Conservation (phyloP, 2,329 filamentous ascomycete genomes). For the Hirsutella minnesotensis region DNA sequence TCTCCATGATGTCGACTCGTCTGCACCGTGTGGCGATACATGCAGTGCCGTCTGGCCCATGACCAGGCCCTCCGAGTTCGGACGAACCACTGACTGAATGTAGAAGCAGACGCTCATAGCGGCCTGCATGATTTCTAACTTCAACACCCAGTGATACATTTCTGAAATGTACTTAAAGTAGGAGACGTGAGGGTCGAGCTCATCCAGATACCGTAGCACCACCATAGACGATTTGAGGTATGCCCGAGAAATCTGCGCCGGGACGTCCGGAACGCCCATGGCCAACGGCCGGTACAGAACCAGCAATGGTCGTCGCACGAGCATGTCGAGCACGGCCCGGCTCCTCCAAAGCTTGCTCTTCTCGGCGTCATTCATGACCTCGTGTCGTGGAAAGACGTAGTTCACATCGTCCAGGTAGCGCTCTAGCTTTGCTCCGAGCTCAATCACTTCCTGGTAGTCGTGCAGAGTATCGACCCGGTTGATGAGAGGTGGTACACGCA, state of each 20-base stretch:
- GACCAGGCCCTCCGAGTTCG: constrained; percentile 16
- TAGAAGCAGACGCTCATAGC: constrained; percentile 45
- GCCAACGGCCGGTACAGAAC: constrained; percentile 44
- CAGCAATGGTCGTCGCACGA: constrained; percentile 38
- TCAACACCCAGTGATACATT: constrained; percentile 41
- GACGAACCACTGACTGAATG: constrained; percentile 25
- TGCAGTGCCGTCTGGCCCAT: constrained; percentile 18
- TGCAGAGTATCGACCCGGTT: constrained; percentile 38
- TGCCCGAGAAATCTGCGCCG: constrained; percentile 36
- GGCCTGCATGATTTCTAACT: constrained; percentile 42
- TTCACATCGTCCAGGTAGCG: constrained; percentile 42
- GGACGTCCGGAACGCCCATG: constrained; percentile 36
- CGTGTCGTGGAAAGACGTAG: constrained; percentile 36
- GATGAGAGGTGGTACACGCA: constrained; percentile 37
- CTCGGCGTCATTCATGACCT: constrained; percentile 27
- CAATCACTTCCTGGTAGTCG: constrained; percentile 41
- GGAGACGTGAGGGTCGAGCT: constrained; percentile 34
- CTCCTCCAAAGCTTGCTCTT: constrained; percentile 40
- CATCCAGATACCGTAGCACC: constrained; percentile 42
- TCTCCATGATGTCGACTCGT: constrained; percentile 21
- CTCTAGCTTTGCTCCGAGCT: constrained; percentile 41
- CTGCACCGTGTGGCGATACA: constrained; percentile 21
- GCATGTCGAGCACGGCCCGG: constrained; percentile 40
- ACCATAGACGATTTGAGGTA: constrained; percentile 44
- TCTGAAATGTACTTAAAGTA: constrained; percentile 36